phyloP scores from a whole-genome alignment of 2,329 filamentous ascomycete species.

The Bipolaris bicolor region DNA sequence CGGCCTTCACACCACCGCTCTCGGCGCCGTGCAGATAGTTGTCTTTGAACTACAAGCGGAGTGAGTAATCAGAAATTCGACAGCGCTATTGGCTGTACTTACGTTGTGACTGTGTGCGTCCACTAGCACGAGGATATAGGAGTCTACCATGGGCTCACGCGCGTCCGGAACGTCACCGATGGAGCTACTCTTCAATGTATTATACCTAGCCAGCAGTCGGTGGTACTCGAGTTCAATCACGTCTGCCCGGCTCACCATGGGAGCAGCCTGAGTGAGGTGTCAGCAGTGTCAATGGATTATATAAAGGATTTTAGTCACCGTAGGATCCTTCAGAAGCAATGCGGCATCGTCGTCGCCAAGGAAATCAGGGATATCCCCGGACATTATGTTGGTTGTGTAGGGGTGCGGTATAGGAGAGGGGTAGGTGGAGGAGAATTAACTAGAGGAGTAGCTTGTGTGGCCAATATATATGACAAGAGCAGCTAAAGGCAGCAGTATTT shows the following conservation, averaged over 20 bases:
- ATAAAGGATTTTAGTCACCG: not conserved
- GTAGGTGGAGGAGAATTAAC: too few relatives aligned
- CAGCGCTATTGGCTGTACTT: not conserved
- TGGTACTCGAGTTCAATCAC: not conserved
- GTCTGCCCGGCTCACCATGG: not conserved
- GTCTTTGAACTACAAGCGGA: not conserved
- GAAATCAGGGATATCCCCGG: too few relatives aligned
- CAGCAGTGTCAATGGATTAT: not conserved
- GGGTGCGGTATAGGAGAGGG: too few relatives aligned
- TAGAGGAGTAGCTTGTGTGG: too few relatives aligned
- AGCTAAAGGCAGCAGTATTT: too few relatives aligned
- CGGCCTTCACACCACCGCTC: not conserved
- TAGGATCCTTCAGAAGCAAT: not conserved
- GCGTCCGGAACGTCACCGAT: not conserved
- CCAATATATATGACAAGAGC: too few relatives aligned
- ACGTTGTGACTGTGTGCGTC: conserved; percentile 3
- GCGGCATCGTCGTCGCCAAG: not conserved
- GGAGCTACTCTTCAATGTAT: not conserved
- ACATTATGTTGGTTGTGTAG: not conserved
- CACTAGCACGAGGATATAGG: not conserved
- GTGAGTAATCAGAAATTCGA: not conserved
- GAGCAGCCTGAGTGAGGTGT: not conserved
- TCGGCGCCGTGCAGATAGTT: not conserved
- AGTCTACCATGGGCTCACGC: not conserved
- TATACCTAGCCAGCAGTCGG: not conserved